Percentiles rank a stretch among this genome's conserved stretches.
Evolutionary conservation across 345 rosid genomes (phyloP).

Genomic region (Rhizophora apiculata): DNA sequence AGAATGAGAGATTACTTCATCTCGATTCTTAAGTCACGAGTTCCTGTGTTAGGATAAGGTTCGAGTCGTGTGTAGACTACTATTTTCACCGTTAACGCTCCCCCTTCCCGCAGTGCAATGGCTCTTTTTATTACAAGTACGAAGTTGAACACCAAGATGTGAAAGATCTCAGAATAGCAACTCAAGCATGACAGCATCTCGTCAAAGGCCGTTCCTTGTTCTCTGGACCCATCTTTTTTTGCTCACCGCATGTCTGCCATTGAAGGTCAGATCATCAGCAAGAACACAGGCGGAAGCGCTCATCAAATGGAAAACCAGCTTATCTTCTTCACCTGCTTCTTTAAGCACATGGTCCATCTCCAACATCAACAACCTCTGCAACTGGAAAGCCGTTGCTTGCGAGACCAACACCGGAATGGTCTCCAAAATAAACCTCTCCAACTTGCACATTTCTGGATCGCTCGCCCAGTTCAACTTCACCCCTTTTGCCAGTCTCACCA

Average conservation of each 20-base stretch:
- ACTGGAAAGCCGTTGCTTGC: conserved; percentile 55
- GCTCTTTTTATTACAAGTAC: no score
- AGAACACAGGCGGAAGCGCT: conserved; percentile 60
- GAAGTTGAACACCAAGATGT: not conserved
- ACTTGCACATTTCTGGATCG: conserved; percentile 32
- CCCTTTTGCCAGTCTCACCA: conserved; percentile 41
- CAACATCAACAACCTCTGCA: conserved; percentile 53
- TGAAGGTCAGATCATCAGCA: conserved; percentile 33
- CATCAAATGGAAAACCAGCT: conserved; percentile 47
- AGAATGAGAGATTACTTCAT: no score
- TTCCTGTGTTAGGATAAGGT: no score
- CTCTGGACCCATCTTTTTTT: conserved; percentile 21
- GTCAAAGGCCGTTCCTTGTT: conserved; percentile 14
- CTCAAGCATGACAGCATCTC: conserved; percentile 19
- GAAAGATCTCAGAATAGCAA: not conserved
- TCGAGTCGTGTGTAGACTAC: no score
- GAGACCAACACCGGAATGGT: conserved; percentile 23
- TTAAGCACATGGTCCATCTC: conserved; percentile 54
- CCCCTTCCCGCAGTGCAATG: no score
- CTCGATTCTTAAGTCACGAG: no score
- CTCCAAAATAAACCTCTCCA: conserved; percentile 38
- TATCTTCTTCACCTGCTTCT: conserved; percentile 27
- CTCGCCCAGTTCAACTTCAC: conserved; percentile 48
- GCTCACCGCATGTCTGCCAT: conserved; percentile 28
- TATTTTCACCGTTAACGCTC: no score